These are phyloP conservation scores for Tricholoma terreum DNA, from an alignment of 768 basidiomycete genomes.

Conservation along the genomic window DNA sequence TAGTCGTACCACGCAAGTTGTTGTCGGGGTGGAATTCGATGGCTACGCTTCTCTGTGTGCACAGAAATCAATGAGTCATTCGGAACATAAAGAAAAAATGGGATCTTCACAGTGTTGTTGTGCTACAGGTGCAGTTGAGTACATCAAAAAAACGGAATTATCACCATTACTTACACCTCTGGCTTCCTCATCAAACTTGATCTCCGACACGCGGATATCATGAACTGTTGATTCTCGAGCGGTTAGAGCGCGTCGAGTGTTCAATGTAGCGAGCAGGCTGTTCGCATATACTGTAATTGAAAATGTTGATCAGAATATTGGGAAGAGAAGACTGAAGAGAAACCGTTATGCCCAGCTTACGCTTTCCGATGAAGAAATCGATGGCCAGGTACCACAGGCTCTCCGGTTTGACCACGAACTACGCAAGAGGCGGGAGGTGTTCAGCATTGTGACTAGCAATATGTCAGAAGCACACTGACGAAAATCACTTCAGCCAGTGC, in stretches of 20 bases:
- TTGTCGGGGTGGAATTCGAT: background rate
- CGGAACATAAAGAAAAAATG: background rate
- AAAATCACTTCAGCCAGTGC: conserved; percentile 38
- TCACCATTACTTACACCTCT: background rate
- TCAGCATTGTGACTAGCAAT: background rate
- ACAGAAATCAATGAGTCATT: background rate
- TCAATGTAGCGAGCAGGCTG: conserved; percentile 43
- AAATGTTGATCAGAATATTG: background rate
- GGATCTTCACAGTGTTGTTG: background rate
- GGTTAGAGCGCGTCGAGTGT: conserved; percentile 30
- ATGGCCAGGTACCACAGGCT: conserved; percentile 37
- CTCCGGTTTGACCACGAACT: conserved; percentile 29
- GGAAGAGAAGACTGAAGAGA: background rate
- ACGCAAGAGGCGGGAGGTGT: background rate
- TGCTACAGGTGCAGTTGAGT: background rate
- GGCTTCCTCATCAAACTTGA: conserved; percentile 7
- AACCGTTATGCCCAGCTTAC: conserved; percentile 21
- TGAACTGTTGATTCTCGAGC: background rate
- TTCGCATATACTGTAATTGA: conserved; percentile 44
- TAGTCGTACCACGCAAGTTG: background rate
- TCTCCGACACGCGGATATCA: conserved; percentile 14
- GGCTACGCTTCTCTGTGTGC: conserved; percentile 3
- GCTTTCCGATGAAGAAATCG: conserved; percentile 47
- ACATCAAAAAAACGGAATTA: background rate
- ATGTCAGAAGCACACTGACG: conserved; percentile 12